Conservation (phyloP, 306 rosid genomes). For the Medicago truncatula region MtrunA17r5.0-ANR NC_053047.1:18890001-18890500, state of each 20-base stretch:
- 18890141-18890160: constrained; percentile 85
- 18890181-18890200: constrained; percentile 72
- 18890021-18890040: neutral
- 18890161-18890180: constrained; percentile 76
- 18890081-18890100: constrained; percentile 18
- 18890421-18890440: constrained; percentile 1
- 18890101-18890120: constrained; percentile 33
- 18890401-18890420: constrained; percentile 15
- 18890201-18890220: constrained; percentile 46
- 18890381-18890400: neutral
- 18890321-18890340: constrained; percentile 6
- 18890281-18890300: constrained; percentile 79
- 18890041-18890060: constrained; percentile 12
- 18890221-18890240: constrained; percentile 62
- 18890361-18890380: constrained; percentile 13
- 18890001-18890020: neutral
- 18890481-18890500: constrained; percentile 32
- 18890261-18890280: constrained; percentile 72
- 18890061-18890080: neutral
- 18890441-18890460: constrained; percentile 12
- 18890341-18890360: constrained; percentile 33
- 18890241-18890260: constrained; percentile 67
- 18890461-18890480: constrained; percentile 25
- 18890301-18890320: constrained; percentile 26
- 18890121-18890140: constrained; percentile 53